A percentile compares a stretch with the other conserved stretches of the same genome.
phyloP scores from a whole-genome alignment of 2,329 filamentous ascomycete species.

The Paraconiothyrium brasiliense region DNA sequence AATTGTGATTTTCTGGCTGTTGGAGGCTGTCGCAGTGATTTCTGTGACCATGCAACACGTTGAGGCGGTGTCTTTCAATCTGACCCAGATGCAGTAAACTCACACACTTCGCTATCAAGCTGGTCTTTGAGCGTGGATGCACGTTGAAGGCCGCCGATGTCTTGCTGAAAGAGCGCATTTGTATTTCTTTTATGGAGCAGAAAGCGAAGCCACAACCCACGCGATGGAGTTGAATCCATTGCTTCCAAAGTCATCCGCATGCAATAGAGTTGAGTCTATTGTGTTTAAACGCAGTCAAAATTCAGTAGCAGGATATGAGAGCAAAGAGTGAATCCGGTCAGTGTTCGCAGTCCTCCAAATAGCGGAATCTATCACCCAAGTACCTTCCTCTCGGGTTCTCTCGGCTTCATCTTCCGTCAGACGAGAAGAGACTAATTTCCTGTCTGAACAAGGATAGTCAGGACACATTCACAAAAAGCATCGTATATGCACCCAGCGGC shows the following conservation, averaged over 20 bases:
- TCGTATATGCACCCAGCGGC: not conserved
- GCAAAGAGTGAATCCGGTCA: not conserved
- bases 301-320: not conserved
- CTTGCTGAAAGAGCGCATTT: not conserved
- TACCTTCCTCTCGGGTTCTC: not conserved
- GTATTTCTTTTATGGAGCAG: not conserved
- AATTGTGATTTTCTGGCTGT: too few relatives aligned
- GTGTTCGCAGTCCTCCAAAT: not conserved
- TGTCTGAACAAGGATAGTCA: not conserved
- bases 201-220: not conserved
- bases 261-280: not conserved
- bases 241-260: not conserved
- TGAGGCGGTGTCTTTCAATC: too few relatives aligned
- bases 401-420: not conserved
- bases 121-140: too few relatives aligned
- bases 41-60: too few relatives aligned
- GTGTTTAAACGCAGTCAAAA: not conserved
- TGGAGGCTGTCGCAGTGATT: too few relatives aligned
- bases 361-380: not conserved
- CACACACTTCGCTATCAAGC: too few relatives aligned
- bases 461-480: not conserved
- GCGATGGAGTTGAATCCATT: not conserved
- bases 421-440: not conserved
- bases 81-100: too few relatives aligned
- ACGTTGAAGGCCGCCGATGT: too few relatives aligned